Evolutionary conservation across 129 eudicot genomes (phyloP).

Genomic region (Flaveria sonorensis): DNA sequence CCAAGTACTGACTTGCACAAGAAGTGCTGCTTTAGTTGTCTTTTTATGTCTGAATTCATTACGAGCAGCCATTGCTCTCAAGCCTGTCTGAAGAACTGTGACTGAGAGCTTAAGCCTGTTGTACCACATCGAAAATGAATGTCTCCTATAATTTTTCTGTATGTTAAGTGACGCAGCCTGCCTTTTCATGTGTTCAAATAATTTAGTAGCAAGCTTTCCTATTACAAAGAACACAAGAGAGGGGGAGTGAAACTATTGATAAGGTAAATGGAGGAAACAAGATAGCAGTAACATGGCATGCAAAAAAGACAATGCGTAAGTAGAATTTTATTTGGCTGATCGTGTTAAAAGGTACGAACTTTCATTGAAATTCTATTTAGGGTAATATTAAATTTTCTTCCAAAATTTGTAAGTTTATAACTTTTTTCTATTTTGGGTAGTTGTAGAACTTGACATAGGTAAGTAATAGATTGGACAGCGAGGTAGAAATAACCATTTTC

Average conservation of each 20-base stretch:
- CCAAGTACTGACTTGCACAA: slow-evolving; percentile 61
- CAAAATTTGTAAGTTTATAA: background rate
- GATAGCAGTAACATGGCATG: background rate
- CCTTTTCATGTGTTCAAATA: slow-evolving; percentile 56
- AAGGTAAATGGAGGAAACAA: slow-evolving; percentile 19
- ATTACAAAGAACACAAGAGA: slow-evolving; percentile 16
- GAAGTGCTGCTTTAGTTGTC: slow-evolving; percentile 70
- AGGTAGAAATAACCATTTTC: slow-evolving; percentile 3
- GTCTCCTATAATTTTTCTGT: slow-evolving; percentile 61
- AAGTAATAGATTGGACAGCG: background rate
- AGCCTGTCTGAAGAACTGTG: slow-evolving; percentile 64
- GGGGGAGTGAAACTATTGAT: slow-evolving; percentile 22
- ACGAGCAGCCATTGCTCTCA: slow-evolving; percentile 77
- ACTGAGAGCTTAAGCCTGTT: slow-evolving; percentile 47
- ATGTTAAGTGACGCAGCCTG: slow-evolving; percentile 68
- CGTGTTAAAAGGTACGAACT: background rate
- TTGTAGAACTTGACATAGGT: slow-evolving; percentile 5
- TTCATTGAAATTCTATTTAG: background rate
- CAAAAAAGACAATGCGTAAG: slow-evolving; percentile 22
- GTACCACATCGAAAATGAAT: slow-evolving; percentile 50
- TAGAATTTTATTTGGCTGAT: background rate
- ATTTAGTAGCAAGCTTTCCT: slow-evolving; percentile 63
- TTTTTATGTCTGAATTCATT: slow-evolving; percentile 62
- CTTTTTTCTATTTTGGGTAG: background rate
- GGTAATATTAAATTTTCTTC: background rate